Evolutionary conservation across 495 filamentous ascomycete genomes (phyloP).

Genomic region (Hypoxylon trugodes): DNA sequence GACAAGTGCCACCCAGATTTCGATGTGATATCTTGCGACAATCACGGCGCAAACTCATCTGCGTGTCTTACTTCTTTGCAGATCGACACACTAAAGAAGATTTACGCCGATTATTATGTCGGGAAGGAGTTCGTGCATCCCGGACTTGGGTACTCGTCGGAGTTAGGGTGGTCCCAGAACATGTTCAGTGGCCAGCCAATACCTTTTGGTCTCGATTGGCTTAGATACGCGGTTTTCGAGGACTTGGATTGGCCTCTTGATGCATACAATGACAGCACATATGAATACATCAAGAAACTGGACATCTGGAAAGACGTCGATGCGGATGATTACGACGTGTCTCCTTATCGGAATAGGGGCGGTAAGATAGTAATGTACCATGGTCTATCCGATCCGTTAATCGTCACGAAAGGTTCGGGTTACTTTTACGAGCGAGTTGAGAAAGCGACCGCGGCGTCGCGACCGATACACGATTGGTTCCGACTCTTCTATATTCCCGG

Average conservation of each 20-base stretch:
- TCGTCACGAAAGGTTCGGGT: constrained; percentile 49
- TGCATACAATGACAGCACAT: constrained; percentile 45
- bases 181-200: neutral
- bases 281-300: constrained; percentile 10
- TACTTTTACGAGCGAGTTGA: constrained; percentile 51
- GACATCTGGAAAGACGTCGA: constrained; percentile 38
- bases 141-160: constrained; percentile 46
- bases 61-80: constrained; percentile 63
- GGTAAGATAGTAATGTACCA: constrained; percentile 66
- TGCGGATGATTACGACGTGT: constrained; percentile 58
- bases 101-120: constrained; percentile 59
- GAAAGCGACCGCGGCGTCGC: constrained; percentile 22
- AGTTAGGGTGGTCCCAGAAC: constrained; percentile 36
- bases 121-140: constrained; percentile 61
- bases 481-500: constrained; percentile 49
- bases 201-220: constrained; percentile 47
- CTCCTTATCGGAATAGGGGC: constrained; percentile 52
- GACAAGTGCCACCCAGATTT: constrained; percentile 62
- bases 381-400: constrained; percentile 58
- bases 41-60: constrained; percentile 39
- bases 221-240: constrained; percentile 50
- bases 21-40: constrained; percentile 58
- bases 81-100: constrained; percentile 57
- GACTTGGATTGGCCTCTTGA: constrained; percentile 47
- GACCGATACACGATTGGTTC: constrained; percentile 40